A percentile compares a stretch with the other conserved stretches of the same genome.
phyloP scores from a whole-genome alignment of 495 filamentous ascomycete genomes.

The Penicillium paxilli region DNA sequence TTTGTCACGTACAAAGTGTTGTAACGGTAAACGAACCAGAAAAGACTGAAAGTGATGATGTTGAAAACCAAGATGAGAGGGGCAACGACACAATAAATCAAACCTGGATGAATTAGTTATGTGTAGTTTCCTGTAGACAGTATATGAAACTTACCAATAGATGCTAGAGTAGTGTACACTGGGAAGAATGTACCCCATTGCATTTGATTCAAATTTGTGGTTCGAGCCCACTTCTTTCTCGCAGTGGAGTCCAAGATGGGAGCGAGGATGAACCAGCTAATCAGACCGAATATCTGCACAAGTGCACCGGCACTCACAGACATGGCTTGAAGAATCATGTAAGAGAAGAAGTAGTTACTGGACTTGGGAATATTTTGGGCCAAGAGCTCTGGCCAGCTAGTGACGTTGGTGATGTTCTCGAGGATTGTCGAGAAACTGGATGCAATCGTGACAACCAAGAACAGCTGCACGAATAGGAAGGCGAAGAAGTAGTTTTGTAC shows the following conservation, averaged over 20 bases:
- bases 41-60: constrained; percentile 87
- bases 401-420: constrained; percentile 60
- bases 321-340: constrained; percentile 93
- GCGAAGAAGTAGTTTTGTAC: constrained; percentile 93
- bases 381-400: constrained; percentile 64
- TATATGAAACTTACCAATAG: constrained; percentile 63
- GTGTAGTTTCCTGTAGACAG: not conserved
- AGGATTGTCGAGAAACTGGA: constrained; percentile 72
- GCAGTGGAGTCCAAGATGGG: constrained; percentile 84
- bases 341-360: constrained; percentile 96
- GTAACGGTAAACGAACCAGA: constrained; percentile 96
- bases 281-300: constrained; percentile 74
- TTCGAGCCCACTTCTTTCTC: constrained; percentile 82
- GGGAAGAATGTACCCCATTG: constrained; percentile 95
- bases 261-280: constrained; percentile 78
- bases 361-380: constrained; percentile 83
- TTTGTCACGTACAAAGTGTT: constrained; percentile 95
- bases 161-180: constrained; percentile 92
- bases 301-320: constrained; percentile 87
- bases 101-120: constrained; percentile 38
- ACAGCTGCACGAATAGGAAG: constrained; percentile 94
- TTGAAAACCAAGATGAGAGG: constrained; percentile 93
- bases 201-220: constrained; percentile 74
- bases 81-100: constrained; percentile 89
- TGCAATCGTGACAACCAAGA: constrained; percentile 87